These are phyloP conservation scores for Ambrosiella xylebori DNA, from an alignment of 2,329 filamentous ascomycete species.

Conservation along the genomic window DNA sequence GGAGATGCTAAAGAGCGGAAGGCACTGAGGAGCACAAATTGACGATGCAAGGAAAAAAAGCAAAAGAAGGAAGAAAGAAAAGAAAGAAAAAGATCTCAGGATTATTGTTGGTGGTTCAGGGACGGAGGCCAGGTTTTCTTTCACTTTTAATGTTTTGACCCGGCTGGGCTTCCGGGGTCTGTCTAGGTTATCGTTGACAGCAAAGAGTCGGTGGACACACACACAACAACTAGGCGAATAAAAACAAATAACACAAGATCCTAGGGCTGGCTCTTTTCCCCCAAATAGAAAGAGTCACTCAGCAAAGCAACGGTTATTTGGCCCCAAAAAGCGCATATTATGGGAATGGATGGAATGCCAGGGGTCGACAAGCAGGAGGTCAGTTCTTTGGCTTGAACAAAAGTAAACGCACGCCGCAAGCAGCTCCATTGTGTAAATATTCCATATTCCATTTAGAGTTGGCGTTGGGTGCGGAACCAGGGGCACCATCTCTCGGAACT, in stretches of 20 bases:
- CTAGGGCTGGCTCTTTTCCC: neutral
- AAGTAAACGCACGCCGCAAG: neutral
- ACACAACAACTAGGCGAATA: neutral
- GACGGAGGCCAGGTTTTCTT: slow-evolving; percentile 21
- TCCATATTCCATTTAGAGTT: neutral
- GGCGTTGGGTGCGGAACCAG: neutral
- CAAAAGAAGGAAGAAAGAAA: slow-evolving; percentile 2
- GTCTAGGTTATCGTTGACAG: neutral
- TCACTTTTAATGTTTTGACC: slow-evolving; percentile 14
- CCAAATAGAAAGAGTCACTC: neutral
- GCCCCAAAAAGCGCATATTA: neutral
- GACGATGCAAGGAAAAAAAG: neutral
- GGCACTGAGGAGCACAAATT: neutral
- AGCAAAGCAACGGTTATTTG: neutral
- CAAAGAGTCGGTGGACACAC: neutral
- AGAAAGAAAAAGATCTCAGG: neutral
- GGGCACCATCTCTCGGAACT: neutral
- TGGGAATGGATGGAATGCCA: slow-evolving; percentile 5
- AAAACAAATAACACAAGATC: slow-evolving; percentile 2
- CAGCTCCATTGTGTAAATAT: neutral
- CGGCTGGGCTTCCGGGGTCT: neutral
- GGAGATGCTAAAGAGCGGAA: neutral
- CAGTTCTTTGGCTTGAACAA: slow-evolving; percentile 15
- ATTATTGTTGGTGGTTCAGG: slow-evolving; percentile 1
- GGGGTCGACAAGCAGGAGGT: slow-evolving; percentile 7